These are phyloP conservation scores for Tricharina praecox DNA, from an alignment of 495 filamentous ascomycete species.

Conservation along the genomic window DNA sequence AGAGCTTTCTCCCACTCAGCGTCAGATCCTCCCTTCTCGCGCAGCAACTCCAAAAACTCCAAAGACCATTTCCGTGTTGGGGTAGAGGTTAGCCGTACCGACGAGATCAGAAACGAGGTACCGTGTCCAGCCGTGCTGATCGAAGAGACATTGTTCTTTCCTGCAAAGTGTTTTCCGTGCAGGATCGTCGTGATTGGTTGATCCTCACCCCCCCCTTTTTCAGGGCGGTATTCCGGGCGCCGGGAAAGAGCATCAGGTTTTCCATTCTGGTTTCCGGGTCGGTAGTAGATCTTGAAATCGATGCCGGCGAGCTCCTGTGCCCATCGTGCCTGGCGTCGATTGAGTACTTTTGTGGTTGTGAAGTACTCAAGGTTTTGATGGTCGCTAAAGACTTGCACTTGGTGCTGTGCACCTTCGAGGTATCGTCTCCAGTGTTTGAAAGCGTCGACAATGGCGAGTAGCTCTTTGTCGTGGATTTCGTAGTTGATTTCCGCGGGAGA, in stretches of 20 bases:
- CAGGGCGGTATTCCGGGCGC: slow-evolving; percentile 1
- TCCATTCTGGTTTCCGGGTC: slow-evolving; percentile 8
- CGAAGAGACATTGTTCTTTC: neutral
- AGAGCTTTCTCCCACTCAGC: neutral
- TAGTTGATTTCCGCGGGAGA: slow-evolving; percentile 10
- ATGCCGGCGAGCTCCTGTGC: slow-evolving; percentile 3
- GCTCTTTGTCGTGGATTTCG: slow-evolving; percentile 10
- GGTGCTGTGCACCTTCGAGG: slow-evolving; percentile 10
- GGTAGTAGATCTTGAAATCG: slow-evolving; percentile 9
- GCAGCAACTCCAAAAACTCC: neutral
- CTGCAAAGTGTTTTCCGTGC: neutral
- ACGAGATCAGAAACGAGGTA: neutral
- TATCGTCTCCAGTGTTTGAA: slow-evolving; percentile 26
- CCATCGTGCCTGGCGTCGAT: slow-evolving; percentile 5
- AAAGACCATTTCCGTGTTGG: neutral
- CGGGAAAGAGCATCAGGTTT: slow-evolving; percentile 11
- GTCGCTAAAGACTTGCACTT: slow-evolving; percentile 15
- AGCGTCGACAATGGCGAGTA: slow-evolving; percentile 7
- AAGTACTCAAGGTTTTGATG: slow-evolving; percentile 24
- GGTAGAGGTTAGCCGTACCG: neutral
- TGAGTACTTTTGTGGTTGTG: slow-evolving; percentile 8
- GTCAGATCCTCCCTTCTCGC: neutral
- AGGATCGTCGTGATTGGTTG: neutral
- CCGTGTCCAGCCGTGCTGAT: neutral
- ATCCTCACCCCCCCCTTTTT: slow-evolving; percentile 6